Conservation (phyloP, 2,329 filamentous ascomycete genomes). For the Coniosporium tulheliwenetii region DNA sequence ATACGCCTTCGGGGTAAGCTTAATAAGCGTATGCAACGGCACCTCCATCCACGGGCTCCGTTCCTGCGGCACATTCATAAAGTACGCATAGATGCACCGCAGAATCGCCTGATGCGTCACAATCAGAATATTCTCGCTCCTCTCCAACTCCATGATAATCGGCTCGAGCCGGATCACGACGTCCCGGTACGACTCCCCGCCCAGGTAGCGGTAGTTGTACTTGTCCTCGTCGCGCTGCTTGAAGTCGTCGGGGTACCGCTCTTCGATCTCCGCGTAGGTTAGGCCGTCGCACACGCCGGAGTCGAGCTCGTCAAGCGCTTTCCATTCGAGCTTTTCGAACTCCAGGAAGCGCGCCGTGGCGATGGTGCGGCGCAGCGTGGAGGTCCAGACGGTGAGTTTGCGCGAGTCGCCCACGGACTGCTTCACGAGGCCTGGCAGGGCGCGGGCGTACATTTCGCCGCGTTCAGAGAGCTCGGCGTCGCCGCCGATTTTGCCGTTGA, state of each 20-base stretch:
- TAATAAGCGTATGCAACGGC: conserved; percentile 88
- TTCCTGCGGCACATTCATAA: conserved; percentile 91
- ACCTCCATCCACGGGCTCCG: conserved; percentile 98
- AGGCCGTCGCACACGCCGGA: conserved; percentile 92
- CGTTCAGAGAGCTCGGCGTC: conserved; percentile 76
- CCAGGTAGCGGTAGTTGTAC: conserved; percentile 98
- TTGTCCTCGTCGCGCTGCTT: conserved; percentile 93
- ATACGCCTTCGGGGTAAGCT: conserved; percentile 87
- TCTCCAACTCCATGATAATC: conserved; percentile 98
- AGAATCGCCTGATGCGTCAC: conserved; percentile 96
- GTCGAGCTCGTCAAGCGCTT: conserved; percentile 93
- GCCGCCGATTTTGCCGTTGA: conserved; percentile 81
- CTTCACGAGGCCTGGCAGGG: conserved; percentile 69
- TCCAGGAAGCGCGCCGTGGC: conserved; percentile 77
- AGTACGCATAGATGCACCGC: conserved; percentile 95
- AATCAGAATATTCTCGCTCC: conserved; percentile 92
- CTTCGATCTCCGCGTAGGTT: conserved; percentile 89
- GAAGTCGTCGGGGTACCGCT: conserved; percentile 87
- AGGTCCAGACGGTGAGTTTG: conserved; percentile 59
- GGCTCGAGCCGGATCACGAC: conserved; percentile 95
- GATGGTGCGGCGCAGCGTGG: conserved; percentile 69
- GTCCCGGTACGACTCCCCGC: conserved; percentile 89
- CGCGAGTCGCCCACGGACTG: conserved; percentile 67
- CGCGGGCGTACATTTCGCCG: conserved; percentile 73
- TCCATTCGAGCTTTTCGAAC: conserved; percentile 96